phyloP scores from a whole-genome alignment of 1,284 basidiomycete species.

The Fomitopsis palustris region DNA sequence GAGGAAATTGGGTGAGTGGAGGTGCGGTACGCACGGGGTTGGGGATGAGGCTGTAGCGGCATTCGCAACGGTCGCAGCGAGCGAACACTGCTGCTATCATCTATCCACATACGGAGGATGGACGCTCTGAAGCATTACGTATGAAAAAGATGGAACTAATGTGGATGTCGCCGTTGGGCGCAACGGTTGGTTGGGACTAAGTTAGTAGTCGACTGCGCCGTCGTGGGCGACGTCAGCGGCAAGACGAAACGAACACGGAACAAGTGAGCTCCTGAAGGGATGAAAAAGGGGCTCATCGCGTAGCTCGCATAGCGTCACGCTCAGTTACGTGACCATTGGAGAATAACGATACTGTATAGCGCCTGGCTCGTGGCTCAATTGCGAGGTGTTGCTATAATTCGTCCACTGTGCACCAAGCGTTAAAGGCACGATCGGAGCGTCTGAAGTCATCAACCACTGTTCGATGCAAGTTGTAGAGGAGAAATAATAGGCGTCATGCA shows the following conservation, averaged over 20 bases:
- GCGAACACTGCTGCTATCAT: background rate
- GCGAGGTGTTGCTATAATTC: conserved; percentile 1
- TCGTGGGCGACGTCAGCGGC: background rate
- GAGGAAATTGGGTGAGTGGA: no score
- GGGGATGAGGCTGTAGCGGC: background rate
- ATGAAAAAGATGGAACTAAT: background rate
- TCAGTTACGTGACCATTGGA: background rate
- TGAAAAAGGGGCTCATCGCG: no score
- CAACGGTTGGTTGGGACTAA: background rate
- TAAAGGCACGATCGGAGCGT: no score
- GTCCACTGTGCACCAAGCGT: background rate
- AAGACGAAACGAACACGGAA: background rate
- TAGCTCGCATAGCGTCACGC: background rate
- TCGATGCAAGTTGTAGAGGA: no score
- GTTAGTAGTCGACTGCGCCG: background rate
- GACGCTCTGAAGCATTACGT: background rate
- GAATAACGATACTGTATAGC: background rate
- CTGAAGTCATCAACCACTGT: no score
- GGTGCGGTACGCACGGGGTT: background rate
- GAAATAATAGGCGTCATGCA: no score
- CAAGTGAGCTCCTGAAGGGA: no score
- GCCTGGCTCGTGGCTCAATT: background rate
- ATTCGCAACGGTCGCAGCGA: background rate
- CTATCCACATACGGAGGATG: background rate
- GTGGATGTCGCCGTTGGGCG: background rate